Conservation (phyloP, 2,329 filamentous ascomycete species). For the Parasarocladium wereldwijsianum region DNA sequence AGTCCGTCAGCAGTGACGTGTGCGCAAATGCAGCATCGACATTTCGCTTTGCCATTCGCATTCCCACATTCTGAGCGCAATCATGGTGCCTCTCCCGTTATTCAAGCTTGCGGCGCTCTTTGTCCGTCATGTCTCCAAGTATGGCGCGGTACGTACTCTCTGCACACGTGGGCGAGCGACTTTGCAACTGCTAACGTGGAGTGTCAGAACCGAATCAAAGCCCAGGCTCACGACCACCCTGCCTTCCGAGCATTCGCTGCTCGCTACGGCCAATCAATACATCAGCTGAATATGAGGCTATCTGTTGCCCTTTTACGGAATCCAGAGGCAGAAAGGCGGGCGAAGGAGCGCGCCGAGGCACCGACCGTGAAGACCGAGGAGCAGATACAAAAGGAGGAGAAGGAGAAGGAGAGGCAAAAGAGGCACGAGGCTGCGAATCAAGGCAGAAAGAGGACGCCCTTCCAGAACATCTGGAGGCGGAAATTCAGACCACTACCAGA, state of each 20-base stretch:
- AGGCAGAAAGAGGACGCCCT: constrained; percentile 24
- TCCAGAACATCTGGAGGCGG: constrained; percentile 43
- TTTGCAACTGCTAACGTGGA: constrained; percentile 7
- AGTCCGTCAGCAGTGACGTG: too few relatives aligned
- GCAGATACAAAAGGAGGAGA: constrained; percentile 40
- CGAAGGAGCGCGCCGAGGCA: constrained; percentile 46
- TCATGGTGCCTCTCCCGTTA: constrained; percentile 50
- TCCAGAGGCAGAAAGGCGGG: constrained; percentile 38
- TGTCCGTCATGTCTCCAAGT: constrained; percentile 52
- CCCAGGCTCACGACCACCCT: constrained; percentile 49
- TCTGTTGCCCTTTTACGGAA: constrained; percentile 46
- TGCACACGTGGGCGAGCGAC: background rate
- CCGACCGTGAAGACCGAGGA: constrained; percentile 53
- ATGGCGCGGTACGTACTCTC: constrained; percentile 43
- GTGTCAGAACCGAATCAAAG: constrained; percentile 49
- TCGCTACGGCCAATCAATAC: constrained; percentile 46
- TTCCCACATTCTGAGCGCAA: too few relatives aligned
- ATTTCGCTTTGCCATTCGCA: too few relatives aligned
- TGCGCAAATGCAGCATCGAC: too few relatives aligned
- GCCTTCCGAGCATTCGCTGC: constrained; percentile 46
- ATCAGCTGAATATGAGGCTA: constrained; percentile 53
- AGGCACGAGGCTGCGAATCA: constrained; percentile 29
- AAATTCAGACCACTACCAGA: constrained; percentile 50
- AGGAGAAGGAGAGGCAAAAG: constrained; percentile 4
- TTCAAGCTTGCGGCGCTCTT: constrained; percentile 54